A percentile compares a stretch with the other conserved stretches of the same genome.
Evolutionary conservation across 1,139 yeast species (phyloP).

Genomic region (Diutina siamensis): DNA sequence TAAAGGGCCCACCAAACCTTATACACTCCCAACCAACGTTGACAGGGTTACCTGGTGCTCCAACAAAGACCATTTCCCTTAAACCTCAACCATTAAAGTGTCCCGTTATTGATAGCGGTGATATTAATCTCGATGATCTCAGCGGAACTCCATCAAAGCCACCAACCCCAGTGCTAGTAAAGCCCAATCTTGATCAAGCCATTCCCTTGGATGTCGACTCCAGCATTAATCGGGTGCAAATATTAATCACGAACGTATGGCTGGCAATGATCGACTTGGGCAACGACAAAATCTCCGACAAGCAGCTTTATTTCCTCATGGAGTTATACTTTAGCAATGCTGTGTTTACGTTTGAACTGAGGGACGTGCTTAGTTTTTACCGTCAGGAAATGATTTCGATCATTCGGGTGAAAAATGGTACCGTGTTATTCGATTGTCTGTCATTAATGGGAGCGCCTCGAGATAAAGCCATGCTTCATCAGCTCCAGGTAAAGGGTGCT

Average conservation of each 20-base stretch:
- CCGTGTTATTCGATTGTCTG: slow-evolving; percentile 1
- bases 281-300: slow-evolving; percentile 14
- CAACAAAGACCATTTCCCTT: slow-evolving; percentile 4
- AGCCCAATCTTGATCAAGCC: neutral
- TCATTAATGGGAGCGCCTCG: neutral
- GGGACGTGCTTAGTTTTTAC: slow-evolving; percentile 17
- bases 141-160: neutral
- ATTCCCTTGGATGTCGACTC: neutral
- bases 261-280: slow-evolving; percentile 14
- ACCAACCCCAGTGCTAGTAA: neutral
- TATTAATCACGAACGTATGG: slow-evolving; percentile 20
- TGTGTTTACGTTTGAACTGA: slow-evolving; percentile 13
- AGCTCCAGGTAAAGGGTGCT: slow-evolving; percentile 17
- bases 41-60: slow-evolving; percentile 17
- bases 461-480: slow-evolving; percentile 7
- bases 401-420: neutral
- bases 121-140: neutral
- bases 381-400: slow-evolving; percentile 15
- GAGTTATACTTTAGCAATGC: slow-evolving; percentile 20
- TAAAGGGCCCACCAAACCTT: slow-evolving; percentile 8
- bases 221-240: slow-evolving; percentile 8
- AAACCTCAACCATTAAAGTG: neutral
- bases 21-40: slow-evolving; percentile 8
- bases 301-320: slow-evolving; percentile 24
- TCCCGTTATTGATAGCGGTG: neutral